Evolutionary conservation across 2,329 filamentous ascomycete species (phyloP).

Genomic region (Lasiodiplodia sp.): DNA sequence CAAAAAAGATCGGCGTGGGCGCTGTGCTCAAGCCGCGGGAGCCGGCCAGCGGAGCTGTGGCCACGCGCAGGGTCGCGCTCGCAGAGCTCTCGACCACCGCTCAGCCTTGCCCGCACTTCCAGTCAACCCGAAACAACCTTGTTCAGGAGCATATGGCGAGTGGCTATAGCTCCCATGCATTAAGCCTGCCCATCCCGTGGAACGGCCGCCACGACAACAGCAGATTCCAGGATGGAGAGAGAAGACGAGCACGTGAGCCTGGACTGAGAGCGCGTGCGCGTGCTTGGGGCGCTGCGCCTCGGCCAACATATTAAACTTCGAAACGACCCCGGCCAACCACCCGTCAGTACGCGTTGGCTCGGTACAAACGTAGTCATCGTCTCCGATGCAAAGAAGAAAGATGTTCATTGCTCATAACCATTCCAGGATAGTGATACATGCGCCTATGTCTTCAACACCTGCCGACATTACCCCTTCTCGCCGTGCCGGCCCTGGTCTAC

Average conservation of each 20-base stretch:
- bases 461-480: constrained; percentile 9
- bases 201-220: not conserved
- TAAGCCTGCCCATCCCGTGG: not conserved
- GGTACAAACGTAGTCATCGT: constrained; percentile 1
- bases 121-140: constrained; percentile 21
- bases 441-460: not conserved
- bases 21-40: constrained; percentile 11
- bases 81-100: not conserved
- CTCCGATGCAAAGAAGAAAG: constrained; percentile 8
- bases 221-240: not conserved
- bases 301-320: constrained; percentile 26
- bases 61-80: constrained; percentile 10
- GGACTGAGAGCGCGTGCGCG: not conserved
- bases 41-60: constrained; percentile 10
- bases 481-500: not conserved
- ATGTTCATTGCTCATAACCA: constrained; percentile 26
- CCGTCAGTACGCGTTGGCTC: constrained; percentile 17
- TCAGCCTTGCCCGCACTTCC: constrained; percentile 18
- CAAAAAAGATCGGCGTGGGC: constrained; percentile 20
- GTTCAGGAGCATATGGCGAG: not conserved
- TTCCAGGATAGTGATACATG: constrained; percentile 9
- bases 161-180: constrained; percentile 5
- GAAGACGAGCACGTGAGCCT: not conserved
- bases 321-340: constrained; percentile 13
- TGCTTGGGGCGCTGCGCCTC: constrained; percentile 14